Evolutionary conservation across 129 eudicot genomes (phyloP).

Genomic region (Escallonia rubra): DNA sequence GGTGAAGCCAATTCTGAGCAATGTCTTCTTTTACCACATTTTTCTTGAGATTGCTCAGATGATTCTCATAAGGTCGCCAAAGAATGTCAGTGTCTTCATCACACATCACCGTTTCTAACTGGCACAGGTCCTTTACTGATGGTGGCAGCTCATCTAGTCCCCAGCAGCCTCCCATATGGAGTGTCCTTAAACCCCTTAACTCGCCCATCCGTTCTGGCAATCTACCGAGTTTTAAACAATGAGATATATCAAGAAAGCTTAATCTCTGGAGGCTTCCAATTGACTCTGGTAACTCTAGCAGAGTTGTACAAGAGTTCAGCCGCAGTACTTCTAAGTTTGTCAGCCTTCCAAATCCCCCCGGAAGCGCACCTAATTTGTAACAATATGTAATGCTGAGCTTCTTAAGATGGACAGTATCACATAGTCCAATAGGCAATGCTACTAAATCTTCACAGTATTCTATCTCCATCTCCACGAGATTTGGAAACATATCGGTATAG

Average conservation of each 20-base stretch:
- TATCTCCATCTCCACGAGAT: conserved; percentile 30
- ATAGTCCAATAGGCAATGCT: conserved; percentile 1
- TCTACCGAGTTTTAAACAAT: not conserved
- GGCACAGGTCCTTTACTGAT: not conserved
- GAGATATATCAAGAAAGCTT: not conserved
- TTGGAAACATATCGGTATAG: conserved; percentile 21
- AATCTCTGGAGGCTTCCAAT: not conserved
- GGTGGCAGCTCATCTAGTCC: conserved; percentile 10
- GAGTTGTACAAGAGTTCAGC: not conserved
- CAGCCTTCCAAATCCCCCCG: not conserved
- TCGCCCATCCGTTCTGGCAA: conserved; percentile 13
- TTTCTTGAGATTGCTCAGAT: not conserved
- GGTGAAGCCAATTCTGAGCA: conserved; percentile 13
- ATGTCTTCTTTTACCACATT: conserved; percentile 5
- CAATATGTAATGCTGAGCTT: conserved; percentile 18
- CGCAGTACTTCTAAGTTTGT: not conserved
- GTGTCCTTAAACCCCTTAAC: not conserved
- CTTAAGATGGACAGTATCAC: conserved; percentile 4
- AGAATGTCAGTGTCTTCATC: not conserved
- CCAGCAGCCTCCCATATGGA: conserved; percentile 12
- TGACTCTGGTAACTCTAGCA: not conserved
- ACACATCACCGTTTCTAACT: conserved; percentile 12
- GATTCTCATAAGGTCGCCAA: not conserved
- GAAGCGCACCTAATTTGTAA: conserved; percentile 7
- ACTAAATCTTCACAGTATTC: conserved; percentile 18